These are phyloP conservation scores for Dysphania ambrosioides DNA, from an alignment of 148 eudicot genomes.

Conservation along the genomic window DNA sequence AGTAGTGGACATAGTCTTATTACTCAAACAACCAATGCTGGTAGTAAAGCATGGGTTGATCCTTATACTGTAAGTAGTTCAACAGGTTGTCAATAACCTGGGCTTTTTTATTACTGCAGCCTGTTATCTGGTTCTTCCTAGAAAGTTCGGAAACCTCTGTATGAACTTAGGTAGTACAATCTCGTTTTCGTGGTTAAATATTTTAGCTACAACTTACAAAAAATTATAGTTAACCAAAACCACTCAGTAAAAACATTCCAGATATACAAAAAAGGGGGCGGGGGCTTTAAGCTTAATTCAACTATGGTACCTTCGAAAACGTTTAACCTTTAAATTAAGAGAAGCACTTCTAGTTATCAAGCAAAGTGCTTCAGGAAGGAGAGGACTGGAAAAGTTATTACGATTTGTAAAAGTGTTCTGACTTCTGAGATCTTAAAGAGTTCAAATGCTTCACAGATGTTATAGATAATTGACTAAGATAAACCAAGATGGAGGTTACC, in stretches of 20 bases:
- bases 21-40: too few relatives aligned
- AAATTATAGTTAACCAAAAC: slow-evolving; percentile 3
- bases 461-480: slow-evolving; percentile 1
- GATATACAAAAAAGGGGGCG: not conserved
- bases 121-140: too few relatives aligned
- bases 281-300: not conserved
- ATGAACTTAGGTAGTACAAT: too few relatives aligned
- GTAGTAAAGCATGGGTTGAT: too few relatives aligned
- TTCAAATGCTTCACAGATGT: not conserved
- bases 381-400: too few relatives aligned
- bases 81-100: too few relatives aligned
- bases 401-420: not conserved
- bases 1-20: too few relatives aligned
- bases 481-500: slow-evolving; percentile 38
- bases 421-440: not conserved
- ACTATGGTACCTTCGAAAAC: not conserved
- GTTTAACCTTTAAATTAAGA: not conserved
- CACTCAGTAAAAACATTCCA: not conserved
- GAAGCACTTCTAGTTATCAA: not conserved
- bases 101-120: too few relatives aligned
- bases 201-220: too few relatives aligned
- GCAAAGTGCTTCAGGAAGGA: not conserved
- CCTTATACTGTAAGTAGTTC: too few relatives aligned
- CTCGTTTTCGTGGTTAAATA: too few relatives aligned
- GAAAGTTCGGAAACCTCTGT: too few relatives aligned